These are phyloP conservation scores for Suillus decipiens DNA, from an alignment of 768 basidiomycete genomes.

Conservation along the genomic window DNA sequence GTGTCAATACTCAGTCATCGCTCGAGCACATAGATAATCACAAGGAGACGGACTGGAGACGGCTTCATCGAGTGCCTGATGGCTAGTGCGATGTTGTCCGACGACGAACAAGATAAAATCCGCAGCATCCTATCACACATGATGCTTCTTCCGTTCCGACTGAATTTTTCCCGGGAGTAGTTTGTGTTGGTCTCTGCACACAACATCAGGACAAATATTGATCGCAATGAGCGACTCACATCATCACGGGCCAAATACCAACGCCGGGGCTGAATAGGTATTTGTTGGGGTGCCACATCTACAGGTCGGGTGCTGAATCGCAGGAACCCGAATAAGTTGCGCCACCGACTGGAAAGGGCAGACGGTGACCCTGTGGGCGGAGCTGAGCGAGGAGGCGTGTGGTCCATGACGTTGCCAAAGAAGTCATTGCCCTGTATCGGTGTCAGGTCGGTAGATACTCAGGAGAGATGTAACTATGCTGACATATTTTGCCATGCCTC, in stretches of 20 bases:
- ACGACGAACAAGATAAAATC: neutral
- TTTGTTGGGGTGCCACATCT: neutral
- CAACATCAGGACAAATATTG: neutral
- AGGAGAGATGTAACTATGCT: neutral
- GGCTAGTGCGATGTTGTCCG: neutral
- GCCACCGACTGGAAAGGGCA: neutral
- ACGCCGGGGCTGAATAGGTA: neutral
- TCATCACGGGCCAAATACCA: neutral
- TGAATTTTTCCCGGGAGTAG: neutral
- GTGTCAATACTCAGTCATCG: neutral
- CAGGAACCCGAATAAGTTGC: conserved; percentile 2
- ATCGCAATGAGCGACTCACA: neutral
- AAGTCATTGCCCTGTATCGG: neutral
- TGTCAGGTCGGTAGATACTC: neutral
- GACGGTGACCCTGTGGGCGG: neutral
- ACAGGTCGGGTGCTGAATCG: neutral
- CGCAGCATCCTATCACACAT: neutral
- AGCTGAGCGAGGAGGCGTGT: neutral
- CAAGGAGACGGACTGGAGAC: neutral
- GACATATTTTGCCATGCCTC: conserved; percentile 3
- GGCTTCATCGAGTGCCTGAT: neutral
- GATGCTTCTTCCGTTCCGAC: neutral
- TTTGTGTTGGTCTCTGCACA: neutral
- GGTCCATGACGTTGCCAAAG: neutral
- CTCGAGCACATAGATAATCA: neutral